Evolutionary conservation across 352 stramenopile genomes (phyloP).

Genomic region (Globisporangium takayamanum): DNA sequence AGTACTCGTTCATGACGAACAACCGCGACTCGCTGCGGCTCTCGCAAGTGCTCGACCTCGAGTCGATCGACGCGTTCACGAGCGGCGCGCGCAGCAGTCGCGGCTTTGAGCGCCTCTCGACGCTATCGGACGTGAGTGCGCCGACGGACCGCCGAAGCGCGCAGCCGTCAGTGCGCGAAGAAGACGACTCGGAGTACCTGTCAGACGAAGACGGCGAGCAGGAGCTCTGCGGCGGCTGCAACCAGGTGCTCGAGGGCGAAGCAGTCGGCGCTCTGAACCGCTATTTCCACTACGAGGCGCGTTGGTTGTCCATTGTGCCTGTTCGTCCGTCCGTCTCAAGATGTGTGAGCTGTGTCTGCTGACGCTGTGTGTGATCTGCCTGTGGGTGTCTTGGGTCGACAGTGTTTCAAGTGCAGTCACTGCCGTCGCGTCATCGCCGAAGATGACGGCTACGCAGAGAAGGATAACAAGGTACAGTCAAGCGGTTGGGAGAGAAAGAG

Average conservation of each 20-base stretch:
- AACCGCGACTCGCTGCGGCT: slow-evolving; percentile 65
- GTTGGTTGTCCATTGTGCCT: slow-evolving; percentile 1
- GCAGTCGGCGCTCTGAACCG: slow-evolving; percentile 72
- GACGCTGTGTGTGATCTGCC: not conserved
- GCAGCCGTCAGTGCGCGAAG: slow-evolving; percentile 13
- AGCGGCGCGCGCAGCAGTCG: slow-evolving; percentile 15
- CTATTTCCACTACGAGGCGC: slow-evolving; percentile 78
- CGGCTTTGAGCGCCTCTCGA: slow-evolving; percentile 26
- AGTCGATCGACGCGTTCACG: slow-evolving; percentile 47
- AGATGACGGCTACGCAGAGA: slow-evolving; percentile 78
- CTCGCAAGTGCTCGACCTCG: slow-evolving; percentile 74
- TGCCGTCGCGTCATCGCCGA: slow-evolving; percentile 64
- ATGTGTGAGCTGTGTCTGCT: too few relatives aligned
- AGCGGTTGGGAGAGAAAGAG: slow-evolving; percentile 2
- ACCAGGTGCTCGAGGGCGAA: slow-evolving; percentile 66
- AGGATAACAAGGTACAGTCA: slow-evolving; percentile 52
- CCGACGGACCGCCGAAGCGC: slow-evolving; percentile 34
- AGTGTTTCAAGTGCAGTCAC: slow-evolving; percentile 83
- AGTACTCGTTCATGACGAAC: slow-evolving; percentile 57
- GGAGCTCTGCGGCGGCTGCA: slow-evolving; percentile 65
- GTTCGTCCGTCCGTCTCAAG: too few relatives aligned
- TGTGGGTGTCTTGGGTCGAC: not conserved
- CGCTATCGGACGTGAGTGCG: slow-evolving; percentile 50
- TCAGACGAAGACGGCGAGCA: slow-evolving; percentile 67
- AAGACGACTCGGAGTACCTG: slow-evolving; percentile 39